Conservation (phyloP, 2,329 filamentous ascomycete species). For the Aspergillus sp. region DNA sequence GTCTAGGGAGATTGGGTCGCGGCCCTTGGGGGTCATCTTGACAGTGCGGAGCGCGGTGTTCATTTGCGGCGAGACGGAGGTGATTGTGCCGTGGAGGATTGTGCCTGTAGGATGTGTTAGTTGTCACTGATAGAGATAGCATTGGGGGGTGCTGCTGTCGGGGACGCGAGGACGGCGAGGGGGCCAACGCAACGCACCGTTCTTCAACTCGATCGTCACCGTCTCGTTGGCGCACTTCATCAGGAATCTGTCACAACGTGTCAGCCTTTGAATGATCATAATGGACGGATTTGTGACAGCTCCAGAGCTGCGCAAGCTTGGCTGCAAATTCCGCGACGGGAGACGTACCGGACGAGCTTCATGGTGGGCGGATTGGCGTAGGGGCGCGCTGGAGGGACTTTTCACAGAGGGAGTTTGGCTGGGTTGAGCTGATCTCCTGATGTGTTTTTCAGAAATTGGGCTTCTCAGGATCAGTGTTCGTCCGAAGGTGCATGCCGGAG, state of each 20-base stretch:
- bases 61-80: slow-evolving; percentile 96
- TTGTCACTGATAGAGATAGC: neutral
- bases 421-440: neutral
- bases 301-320: neutral
- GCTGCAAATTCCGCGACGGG: slow-evolving; percentile 9
- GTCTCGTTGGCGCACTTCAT: slow-evolving; percentile 99
- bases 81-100: slow-evolving; percentile 94
- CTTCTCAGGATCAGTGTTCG: neutral
- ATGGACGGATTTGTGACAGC: neutral
- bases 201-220: slow-evolving; percentile 97
- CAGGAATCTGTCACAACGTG: slow-evolving; percentile 66
- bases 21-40: slow-evolving; percentile 90
- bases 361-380: slow-evolving; percentile 54
- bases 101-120: slow-evolving; percentile 61
- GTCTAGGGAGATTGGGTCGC: slow-evolving; percentile 83
- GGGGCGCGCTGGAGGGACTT: neutral
- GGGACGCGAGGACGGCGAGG: neutral
- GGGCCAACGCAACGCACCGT: slow-evolving; percentile 64
- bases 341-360: slow-evolving; percentile 94
- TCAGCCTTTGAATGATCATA: slow-evolving; percentile 2
- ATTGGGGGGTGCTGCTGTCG: neutral
- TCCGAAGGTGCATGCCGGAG: neutral
- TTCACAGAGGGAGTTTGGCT: neutral
- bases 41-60: slow-evolving; percentile 94
- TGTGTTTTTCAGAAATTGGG: neutral